Base-by-base conservation (phyloP, 352 stramenopile species). In the Phytophthora megakarya region DNA sequence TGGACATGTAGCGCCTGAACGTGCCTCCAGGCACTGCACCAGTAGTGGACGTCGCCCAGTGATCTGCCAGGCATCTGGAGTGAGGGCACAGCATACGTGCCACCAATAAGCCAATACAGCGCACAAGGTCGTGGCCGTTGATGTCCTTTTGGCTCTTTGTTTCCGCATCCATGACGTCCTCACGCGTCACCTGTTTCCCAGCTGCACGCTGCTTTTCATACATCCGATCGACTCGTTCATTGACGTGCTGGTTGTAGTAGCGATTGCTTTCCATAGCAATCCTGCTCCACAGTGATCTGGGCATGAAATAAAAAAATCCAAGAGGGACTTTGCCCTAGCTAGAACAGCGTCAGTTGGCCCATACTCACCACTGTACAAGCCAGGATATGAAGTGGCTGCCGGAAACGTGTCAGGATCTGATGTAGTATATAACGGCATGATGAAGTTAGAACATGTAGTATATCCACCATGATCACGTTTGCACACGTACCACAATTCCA, bases 271-370 rank as follows among this genome's bases (percentile, higher is more conserved):
- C 60, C 35, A n/a, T 16, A 1, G 35, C 50, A 25, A 57, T 38
- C 16, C 40, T 43, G 26, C n/a, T 48, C 50, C 59, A 67, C 33
- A 67, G 12, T 2, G 19, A 25, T 13, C 43, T 61, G 0, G 60
- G 60, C 32, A 61, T 51, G 50, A 56, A 61, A 61, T 47, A 54
- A 61, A 51, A 21, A 67, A 42, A 37, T 61, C 37, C 19, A 61
- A 44, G 13, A 44, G 60, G 22, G 59, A 67, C 5, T 54, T 22
- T 0, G 50, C 25, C 6, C n/a, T 15, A 2, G 28, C 23, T 1
- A 65, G 26, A 3, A 65, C 45, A 3, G 45, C 45, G 12, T 18
- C 18, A 3, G 45, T 46, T 0, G 46, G 56, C 0, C 38, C 46
- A 12, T 51, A 57, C 35, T 51, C 38, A 0, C 56, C 56, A 6